phyloP scores from a whole-genome alignment of 2,329 filamentous ascomycete genomes.

The Verticillium zaregamsianum region DNA sequence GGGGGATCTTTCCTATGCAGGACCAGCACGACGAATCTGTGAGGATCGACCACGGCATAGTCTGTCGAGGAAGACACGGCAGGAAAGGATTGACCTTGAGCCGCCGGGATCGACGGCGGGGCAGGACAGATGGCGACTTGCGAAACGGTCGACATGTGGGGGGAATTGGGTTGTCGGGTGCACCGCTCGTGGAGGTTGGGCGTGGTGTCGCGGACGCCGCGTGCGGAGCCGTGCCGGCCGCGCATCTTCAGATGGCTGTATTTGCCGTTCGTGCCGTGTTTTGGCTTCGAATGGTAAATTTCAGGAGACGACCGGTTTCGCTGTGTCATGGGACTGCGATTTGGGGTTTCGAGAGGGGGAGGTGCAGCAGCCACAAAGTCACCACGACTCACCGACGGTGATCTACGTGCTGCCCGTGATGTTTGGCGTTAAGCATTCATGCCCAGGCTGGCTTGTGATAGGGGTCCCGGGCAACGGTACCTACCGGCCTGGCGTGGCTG shows the following conservation, averaged over 20 bases:
- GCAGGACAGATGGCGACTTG: neutral
- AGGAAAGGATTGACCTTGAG: neutral
- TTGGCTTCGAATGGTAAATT: neutral
- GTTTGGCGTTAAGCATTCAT: neutral
- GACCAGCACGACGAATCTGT: neutral
- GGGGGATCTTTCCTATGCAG: neutral
- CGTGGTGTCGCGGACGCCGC: neutral
- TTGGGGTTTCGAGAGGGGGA: neutral
- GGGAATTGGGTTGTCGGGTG: neutral
- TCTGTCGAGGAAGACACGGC: neutral
- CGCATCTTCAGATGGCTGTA: neutral
- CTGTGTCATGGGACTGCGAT: neutral
- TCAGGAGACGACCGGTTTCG: neutral
- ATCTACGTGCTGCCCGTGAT: neutral
- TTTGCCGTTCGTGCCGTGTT: neutral
- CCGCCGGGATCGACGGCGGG: neutral
- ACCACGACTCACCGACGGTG: neutral
- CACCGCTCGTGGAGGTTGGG: neutral
- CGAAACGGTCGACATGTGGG: neutral
- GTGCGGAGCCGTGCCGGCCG: neutral
- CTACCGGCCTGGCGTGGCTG: neutral
- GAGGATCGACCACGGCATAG: neutral
- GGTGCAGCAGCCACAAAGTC: neutral
- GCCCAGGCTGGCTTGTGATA: neutral
- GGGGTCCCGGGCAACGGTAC: neutral